Evolutionary conservation across 2,329 filamentous ascomycete genomes (phyloP), one percentile per base, ranked within the genome.

Genomic region (Trichoderma oligosporum): DNA sequence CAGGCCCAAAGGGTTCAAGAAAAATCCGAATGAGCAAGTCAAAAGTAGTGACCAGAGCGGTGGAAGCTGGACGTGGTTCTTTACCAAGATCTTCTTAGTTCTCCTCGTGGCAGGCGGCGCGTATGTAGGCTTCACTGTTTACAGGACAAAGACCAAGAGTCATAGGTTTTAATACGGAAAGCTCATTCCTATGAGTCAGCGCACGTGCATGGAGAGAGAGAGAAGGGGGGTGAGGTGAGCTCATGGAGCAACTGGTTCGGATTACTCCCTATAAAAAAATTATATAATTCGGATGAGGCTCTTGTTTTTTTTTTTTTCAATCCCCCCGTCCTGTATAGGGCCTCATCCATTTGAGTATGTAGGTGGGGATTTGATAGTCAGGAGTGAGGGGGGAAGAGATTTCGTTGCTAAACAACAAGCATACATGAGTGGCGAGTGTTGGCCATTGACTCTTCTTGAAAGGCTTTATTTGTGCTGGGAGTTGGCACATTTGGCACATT

Each of bases 61-160:
- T 58, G 76, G 81, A 62, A 78, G 79, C 73, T 85, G 80, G 81
- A 76, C 74, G 47, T 83, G 81, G 80, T 80, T 83, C 73, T 76
- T 97, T 61, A 80, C 91, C 73, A 97, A 97, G 83, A 79, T 90
- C 61, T 69, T 97, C 59, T 67, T 96, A 60, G 88, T 96, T 73
- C 77, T 88, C 62, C 71, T 86, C 27, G 82, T 85, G 14, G 65
- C 87, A 42, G 88, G 80, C 8, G 92, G 88, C 63, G 88, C 71
- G 4, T 99, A 97, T 71, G 84, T 91, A 42, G 93, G 91, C 25
- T 97, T 82, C 71, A 97, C 91, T 6, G 82, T 87, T 44, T 99
- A 89, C 76, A 83, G 92, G 69, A 73, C 87, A 62, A 85, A 81
- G 72, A 78, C 76, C 71, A 83, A 82, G 70, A 78, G 75, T 62